A percentile compares a stretch with the other conserved stretches of the same genome.
These are phyloP conservation scores for Mortierella sp. DNA, from an alignment of 371 early-diverging fungal genomes.

Conservation along the genomic window DNA sequence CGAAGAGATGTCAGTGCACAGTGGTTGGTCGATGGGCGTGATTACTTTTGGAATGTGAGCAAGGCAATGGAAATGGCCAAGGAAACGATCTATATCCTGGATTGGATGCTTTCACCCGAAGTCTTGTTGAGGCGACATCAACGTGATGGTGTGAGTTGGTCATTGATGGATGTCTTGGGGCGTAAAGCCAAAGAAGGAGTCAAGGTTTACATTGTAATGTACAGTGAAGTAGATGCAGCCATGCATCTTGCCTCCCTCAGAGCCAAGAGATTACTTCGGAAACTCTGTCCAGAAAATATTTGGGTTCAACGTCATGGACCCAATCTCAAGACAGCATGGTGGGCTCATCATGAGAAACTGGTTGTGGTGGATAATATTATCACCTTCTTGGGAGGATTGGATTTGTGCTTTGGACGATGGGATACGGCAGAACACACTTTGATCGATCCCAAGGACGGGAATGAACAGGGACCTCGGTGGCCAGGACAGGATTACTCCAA, in stretches of 20 bases:
- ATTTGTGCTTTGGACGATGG: conserved; percentile 93
- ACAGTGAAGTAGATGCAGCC: conserved; percentile 76
- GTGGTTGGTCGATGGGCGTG: conserved; percentile 85
- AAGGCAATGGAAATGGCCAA: conserved; percentile 84
- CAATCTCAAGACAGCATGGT: conserved; percentile 51
- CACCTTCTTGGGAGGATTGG: conserved; percentile 93
- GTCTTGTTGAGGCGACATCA: conserved; percentile 59
- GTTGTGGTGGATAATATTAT: conserved; percentile 85
- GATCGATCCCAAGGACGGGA: conserved; percentile 67
- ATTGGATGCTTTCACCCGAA: conserved; percentile 94
- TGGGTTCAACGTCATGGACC: conserved; percentile 52
- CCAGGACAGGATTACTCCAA: conserved; percentile 95
- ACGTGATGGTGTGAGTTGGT: conserved; percentile 34
- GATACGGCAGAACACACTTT: conserved; percentile 85
- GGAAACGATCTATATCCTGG: conserved; percentile 85
- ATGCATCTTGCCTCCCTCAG: conserved; percentile 44
- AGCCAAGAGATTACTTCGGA: conserved; percentile 45
- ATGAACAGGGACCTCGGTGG: conserved; percentile 58
- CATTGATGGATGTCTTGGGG: conserved; percentile 29
- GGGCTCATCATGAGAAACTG: conserved; percentile 71
- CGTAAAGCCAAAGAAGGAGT: conserved; percentile 89
- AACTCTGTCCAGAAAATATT: conserved; percentile 39
- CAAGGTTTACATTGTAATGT: conserved; percentile 88
- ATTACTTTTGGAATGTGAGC: conserved; percentile 84
- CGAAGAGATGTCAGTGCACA: conserved; percentile 72